Conservation (phyloP, 352 stramenopile species). For the Phytophthora crassamura region DNA sequence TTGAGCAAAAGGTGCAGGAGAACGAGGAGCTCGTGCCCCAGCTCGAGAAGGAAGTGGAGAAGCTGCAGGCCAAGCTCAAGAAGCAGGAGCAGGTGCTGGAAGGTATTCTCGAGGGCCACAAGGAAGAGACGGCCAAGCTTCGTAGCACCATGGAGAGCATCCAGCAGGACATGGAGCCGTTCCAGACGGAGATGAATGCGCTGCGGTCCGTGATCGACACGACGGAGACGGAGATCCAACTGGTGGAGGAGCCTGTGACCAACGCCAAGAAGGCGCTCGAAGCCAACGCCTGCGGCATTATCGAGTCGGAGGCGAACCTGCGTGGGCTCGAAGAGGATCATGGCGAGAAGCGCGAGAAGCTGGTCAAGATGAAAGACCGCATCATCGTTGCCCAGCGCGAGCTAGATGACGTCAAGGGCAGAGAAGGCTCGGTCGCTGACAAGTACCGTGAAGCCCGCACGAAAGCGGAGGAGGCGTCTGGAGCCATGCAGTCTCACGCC, state of each 20-base stretch:
- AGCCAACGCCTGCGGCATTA: conserved; percentile 58
- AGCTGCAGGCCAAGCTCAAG: conserved; percentile 72
- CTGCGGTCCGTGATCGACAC: conserved; percentile 83
- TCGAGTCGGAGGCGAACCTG: conserved; percentile 63
- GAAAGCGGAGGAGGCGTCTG: conserved; percentile 82
- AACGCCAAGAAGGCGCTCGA: conserved; percentile 86
- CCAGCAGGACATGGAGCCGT: conserved; percentile 83
- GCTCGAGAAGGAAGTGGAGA: conserved; percentile 86
- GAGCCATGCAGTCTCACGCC: conserved; percentile 70
- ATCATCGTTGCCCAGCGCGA: conserved; percentile 85
- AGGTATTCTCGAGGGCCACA: conserved; percentile 74
- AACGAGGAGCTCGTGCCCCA: conserved; percentile 90
- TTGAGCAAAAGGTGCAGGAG: conserved; percentile 80
- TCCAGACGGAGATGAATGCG: conserved; percentile 73
- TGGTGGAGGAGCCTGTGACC: conserved; percentile 72
- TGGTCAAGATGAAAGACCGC: conserved; percentile 71
- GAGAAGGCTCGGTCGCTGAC: conserved; percentile 56
- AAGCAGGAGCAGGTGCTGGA: conserved; percentile 92
- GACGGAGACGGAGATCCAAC: conserved; percentile 80
- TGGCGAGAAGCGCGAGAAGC: conserved; percentile 55
- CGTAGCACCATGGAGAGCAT: conserved; percentile 77
- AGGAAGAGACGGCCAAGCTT: conserved; percentile 76
- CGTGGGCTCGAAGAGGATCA: conserved; percentile 75
- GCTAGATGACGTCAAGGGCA: conserved; percentile 65
- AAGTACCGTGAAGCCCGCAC: conserved; percentile 72